phyloP scores from a whole-genome alignment of 306 rosid species.

The Luffa aegyptiaca region DNA sequence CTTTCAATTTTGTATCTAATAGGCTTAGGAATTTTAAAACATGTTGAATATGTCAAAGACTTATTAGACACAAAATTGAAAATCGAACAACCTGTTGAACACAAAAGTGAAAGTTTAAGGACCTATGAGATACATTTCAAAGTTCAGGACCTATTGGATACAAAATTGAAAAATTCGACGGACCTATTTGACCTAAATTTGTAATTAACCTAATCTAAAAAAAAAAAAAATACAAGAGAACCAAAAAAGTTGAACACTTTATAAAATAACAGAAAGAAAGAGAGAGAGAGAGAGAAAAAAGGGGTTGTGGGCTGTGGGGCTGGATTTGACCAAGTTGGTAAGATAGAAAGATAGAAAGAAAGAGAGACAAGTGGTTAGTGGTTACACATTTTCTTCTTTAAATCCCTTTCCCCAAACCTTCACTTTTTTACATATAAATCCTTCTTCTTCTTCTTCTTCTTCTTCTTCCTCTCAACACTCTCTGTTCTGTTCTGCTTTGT shows the following conservation, averaged over 20 bases:
- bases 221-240: too few relatives aligned
- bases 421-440: background rate
- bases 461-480: background rate
- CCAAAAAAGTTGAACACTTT: background rate
- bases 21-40: too few relatives aligned
- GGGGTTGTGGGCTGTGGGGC: background rate
- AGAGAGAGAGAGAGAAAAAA: background rate
- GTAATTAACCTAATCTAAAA: too few relatives aligned
- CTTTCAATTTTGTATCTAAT: too few relatives aligned
- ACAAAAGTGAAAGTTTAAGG: too few relatives aligned
- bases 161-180: too few relatives aligned
- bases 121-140: too few relatives aligned
- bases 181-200: too few relatives aligned
- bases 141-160: too few relatives aligned
- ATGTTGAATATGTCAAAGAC: too few relatives aligned
- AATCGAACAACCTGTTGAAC: too few relatives aligned
- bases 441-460: background rate
- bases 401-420: background rate
- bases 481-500: background rate
- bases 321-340: slow-evolving; percentile 20
- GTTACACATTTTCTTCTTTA: background rate
- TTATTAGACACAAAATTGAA: too few relatives aligned
- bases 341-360: background rate
- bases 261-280: background rate
- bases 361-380: slow-evolving; percentile 14